Evolutionary conservation across 202 grass and related monocot genomes (phyloP).

Genomic region (Schoenoplectus triqueter): DNA sequence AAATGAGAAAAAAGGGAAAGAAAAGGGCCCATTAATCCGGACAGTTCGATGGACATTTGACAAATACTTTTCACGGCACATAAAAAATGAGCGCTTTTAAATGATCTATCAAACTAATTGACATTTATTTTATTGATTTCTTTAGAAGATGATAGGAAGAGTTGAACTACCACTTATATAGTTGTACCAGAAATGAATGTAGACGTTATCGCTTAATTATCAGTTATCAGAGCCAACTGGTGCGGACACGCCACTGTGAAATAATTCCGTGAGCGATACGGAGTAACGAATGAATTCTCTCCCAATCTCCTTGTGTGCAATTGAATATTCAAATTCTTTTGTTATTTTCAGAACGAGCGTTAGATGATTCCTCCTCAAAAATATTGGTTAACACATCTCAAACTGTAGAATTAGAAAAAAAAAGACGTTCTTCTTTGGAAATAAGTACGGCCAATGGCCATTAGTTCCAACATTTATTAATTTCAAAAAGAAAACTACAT

Average conservation of each 20-base stretch:
- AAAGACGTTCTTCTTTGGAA: too few species aligned
- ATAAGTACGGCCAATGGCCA: too few species aligned
- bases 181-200: not conserved
- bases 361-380: too few species aligned
- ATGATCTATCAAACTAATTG: not conserved
- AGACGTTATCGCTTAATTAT: not conserved
- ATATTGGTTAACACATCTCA: too few species aligned
- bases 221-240: not conserved
- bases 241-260: not conserved
- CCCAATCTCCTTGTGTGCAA: too few species aligned
- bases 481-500: too few species aligned
- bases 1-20: not conserved
- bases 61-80: not conserved
- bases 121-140: slow-evolving; percentile 1
- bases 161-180: slow-evolving; percentile 21
- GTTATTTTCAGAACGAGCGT: too few species aligned
- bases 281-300: too few species aligned
- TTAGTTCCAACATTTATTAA: too few species aligned
- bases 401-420: too few species aligned
- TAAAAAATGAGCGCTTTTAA: not conserved
- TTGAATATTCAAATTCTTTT: too few species aligned
- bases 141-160: slow-evolving; percentile 25
- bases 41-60: slow-evolving; percentile 17
- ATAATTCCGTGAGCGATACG: not conserved
- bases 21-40: slow-evolving; percentile 1